phyloP scores from a whole-genome alignment of 768 basidiomycete species.

The Leccinum uliginosum region DNA sequence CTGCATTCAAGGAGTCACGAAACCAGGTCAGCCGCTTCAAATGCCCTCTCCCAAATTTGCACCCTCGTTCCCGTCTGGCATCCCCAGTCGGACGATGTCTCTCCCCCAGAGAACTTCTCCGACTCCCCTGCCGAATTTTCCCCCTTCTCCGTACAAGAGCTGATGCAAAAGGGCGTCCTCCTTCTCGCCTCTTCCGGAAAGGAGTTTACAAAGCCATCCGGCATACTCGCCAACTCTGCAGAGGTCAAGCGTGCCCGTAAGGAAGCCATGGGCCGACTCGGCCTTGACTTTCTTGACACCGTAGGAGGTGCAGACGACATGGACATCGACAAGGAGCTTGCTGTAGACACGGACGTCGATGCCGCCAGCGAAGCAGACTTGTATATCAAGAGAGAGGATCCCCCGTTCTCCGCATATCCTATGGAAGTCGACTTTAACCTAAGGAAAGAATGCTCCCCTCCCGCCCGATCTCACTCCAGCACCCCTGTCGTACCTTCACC shows the following conservation, averaged over 20 bases:
- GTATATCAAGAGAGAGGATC: constrained; percentile 38
- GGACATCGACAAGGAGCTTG: constrained; percentile 81
- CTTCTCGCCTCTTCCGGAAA: constrained; percentile 92
- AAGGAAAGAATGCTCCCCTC: constrained; percentile 37
- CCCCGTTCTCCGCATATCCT: constrained; percentile 32
- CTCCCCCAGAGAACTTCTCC: constrained; percentile 25
- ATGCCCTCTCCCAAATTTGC: constrained; percentile 85
- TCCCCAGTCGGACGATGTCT: constrained; percentile 29
- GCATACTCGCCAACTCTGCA: constrained; percentile 64
- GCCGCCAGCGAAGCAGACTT: constrained; percentile 39
- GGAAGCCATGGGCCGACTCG: constrained; percentile 84
- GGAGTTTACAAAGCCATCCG: constrained; percentile 76
- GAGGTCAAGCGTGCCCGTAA: constrained; percentile 86
- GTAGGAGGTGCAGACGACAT: constrained; percentile 72
- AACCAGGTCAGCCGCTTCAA: constrained; percentile 84
- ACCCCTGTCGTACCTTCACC: constrained; percentile 49
- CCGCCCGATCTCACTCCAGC: constrained; percentile 41
- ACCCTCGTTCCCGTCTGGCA: constrained; percentile 78
- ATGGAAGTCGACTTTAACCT: constrained; percentile 43
- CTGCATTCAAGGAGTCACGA: constrained; percentile 91
- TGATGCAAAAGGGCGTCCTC: constrained; percentile 71
- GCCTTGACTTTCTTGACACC: constrained; percentile 79
- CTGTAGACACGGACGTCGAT: constrained; percentile 51
- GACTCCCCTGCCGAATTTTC: constrained; percentile 55
- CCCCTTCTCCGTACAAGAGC: constrained; percentile 69